Conservation (phyloP, 129 eudicot species). For the carrot (Daucus carota) region DH1_v3.0 NC_030386.2:4156001-4156500, state of each 20-base stretch:
- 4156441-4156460: background rate
- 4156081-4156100: slow-evolving; percentile 61
- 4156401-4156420: slow-evolving; percentile 6
- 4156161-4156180: slow-evolving; percentile 72
- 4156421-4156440: slow-evolving; percentile 3
- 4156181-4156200: slow-evolving; percentile 87
- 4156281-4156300: slow-evolving; percentile 78
- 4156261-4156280: slow-evolving; percentile 64
- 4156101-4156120: slow-evolving; percentile 91
- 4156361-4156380: slow-evolving; percentile 88
- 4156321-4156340: slow-evolving; percentile 87
- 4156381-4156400: slow-evolving; percentile 66
- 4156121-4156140: slow-evolving; percentile 80
- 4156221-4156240: slow-evolving; percentile 77
- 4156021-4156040: slow-evolving; percentile 6
- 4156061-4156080: slow-evolving; percentile 52
- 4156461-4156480: background rate
- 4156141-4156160: slow-evolving; percentile 66
- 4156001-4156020: background rate
- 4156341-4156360: slow-evolving; percentile 63
- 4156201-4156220: slow-evolving; percentile 69
- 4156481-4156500: background rate
- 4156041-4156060: slow-evolving; percentile 76
- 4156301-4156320: slow-evolving; percentile 71
- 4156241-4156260: slow-evolving; percentile 73